Base-by-base conservation (phyloP, 2,329 filamentous ascomycete genomes). In the Colletotrichum sp. region DNA sequence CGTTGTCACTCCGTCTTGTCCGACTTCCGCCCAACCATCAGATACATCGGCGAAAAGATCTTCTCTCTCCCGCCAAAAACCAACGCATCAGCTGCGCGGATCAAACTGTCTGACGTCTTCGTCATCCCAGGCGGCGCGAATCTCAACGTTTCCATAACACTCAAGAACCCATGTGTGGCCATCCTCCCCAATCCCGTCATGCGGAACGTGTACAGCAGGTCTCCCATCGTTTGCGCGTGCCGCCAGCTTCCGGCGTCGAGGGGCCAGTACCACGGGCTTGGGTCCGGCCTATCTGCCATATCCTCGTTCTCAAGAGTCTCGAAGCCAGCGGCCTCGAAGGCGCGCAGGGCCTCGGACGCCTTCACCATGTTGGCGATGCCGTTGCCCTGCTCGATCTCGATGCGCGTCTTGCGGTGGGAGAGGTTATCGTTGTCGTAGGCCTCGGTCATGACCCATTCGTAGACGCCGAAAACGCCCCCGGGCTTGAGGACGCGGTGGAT, bases 361-460 rank as follows among this genome's bases (percentile, higher is more conserved):
- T 92, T 95, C 86, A 97, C 95, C 96, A 99, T 98, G 89, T 98
- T 98, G 82, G 95, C 96, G 84, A 99, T 99, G 80, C 97, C 97
- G 83, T 99, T 94, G 82, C 97, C 97, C 84, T 95, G 93, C 89
- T 99, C 97, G 79, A 99, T 99, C 78, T 94, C 96, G 21, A 98
- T 92, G 78, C 97, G 95, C 83, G 99, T 97, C 84, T 95, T 92
- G 79, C 96, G 94, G 88, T 99, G 97, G 81, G 93, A 90, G 1
- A 95, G 85, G 89, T 98, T 96, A 76, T 94, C 90, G 84, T 98
- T 96, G 88, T 99, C 94, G 87, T 98, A 99, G 28, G 93, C 89
- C 78, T 98, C 96, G 8, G 96, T 99, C 97, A 99, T 99, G 83
- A 99, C 90, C 97, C 97, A 99, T 87, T 99, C 97, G 87, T 99